Conservation (phyloP, 2,329 filamentous ascomycete species). For the Dothiorella sarmentorum region DNA sequence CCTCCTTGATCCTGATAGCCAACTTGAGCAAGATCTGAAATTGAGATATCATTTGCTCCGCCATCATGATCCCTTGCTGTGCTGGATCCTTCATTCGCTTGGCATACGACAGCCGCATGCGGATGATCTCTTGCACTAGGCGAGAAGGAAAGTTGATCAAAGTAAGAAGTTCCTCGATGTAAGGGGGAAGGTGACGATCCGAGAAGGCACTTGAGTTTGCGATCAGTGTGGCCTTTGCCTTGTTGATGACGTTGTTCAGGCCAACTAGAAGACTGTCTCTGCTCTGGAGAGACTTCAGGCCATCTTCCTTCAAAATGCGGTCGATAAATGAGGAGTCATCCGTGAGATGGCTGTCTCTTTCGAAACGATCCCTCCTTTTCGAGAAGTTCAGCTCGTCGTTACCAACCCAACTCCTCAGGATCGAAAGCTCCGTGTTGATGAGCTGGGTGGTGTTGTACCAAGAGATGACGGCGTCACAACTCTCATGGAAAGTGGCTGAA, state of each 20-base stretch:
- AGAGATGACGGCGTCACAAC: conserved; percentile 82
- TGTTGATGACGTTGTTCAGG: conserved; percentile 81
- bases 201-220: conserved; percentile 79
- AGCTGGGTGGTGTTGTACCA: conserved; percentile 97
- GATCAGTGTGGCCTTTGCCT: conserved; percentile 89
- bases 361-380: conserved; percentile 66
- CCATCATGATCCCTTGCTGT: conserved; percentile 87
- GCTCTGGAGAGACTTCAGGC: conserved; percentile 84
- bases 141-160: conserved; percentile 96
- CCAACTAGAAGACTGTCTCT: conserved; percentile 78
- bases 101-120: conserved; percentile 84
- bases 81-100: conserved; percentile 94
- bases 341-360: conserved; percentile 67
- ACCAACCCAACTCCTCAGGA: conserved; percentile 93
- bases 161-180: conserved; percentile 92
- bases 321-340: conserved; percentile 95
- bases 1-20: conserved; percentile 86
- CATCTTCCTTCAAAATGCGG: conserved; percentile 91
- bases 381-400: conserved; percentile 93
- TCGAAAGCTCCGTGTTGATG: conserved; percentile 90
- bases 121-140: conserved; percentile 94
- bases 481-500: conserved; percentile 73
- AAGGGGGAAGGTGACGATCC: conserved; percentile 86
- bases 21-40: conserved; percentile 91
- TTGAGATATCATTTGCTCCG: conserved; percentile 96